Evolutionary conservation across 805 yeast genomes (phyloP).

Genomic region (Sugiyamaella floridensis): DNA sequence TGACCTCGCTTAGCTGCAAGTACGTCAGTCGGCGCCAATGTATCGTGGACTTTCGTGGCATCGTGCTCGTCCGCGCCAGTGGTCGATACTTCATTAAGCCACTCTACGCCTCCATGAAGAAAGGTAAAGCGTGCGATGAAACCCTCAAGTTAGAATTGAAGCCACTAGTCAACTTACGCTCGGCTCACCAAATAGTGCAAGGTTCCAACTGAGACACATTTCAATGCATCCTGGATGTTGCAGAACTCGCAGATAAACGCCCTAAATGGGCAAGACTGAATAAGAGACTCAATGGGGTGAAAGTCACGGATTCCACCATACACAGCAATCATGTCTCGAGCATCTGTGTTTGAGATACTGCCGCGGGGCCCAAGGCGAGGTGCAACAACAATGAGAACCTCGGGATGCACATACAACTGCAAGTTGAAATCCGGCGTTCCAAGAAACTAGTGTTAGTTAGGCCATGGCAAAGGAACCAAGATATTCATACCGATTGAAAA

Average conservation of each 20-base stretch:
- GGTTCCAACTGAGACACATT: not conserved
- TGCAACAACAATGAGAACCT: not conserved
- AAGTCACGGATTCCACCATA: not conserved
- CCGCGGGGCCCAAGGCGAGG: not conserved
- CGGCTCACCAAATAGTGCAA: not conserved
- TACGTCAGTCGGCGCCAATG: no score
- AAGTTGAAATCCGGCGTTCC: not conserved
- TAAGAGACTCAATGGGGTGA: not conserved
- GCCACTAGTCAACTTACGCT: no score
- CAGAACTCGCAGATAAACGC: not conserved
- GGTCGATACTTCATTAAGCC: not conserved
- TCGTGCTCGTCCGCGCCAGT: no score
- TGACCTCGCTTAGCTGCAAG: no score
- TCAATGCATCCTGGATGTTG: not conserved
- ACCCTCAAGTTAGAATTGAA: not conserved
- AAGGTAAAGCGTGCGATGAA: not conserved
- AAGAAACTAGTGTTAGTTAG: not conserved
- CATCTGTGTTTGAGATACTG: not conserved
- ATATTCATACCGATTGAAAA: not conserved
- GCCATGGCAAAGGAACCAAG: not conserved
- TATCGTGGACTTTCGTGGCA: no score
- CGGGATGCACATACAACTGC: not conserved
- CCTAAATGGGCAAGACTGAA: not conserved
- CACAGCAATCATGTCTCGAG: not conserved
- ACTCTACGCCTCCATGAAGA: not conserved